phyloP scores from a whole-genome alignment of 2,329 filamentous ascomycete species.

The Myriosclerotinia duriaeana region DNA sequence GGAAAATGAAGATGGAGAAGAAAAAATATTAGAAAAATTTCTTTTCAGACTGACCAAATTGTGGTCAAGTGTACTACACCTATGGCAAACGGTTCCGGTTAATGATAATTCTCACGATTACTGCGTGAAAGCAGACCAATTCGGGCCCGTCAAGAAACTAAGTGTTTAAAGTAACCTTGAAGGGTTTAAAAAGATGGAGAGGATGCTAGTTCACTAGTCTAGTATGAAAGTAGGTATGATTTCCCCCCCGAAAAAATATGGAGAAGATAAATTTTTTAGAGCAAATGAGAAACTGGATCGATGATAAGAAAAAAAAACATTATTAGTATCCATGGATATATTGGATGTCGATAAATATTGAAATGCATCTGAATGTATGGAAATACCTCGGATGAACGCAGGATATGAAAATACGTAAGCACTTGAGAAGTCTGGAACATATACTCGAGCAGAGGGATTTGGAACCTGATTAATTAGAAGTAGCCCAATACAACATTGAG shows the following conservation, averaged over 20 bases:
- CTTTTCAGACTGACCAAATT: neutral
- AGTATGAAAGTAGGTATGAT: neutral
- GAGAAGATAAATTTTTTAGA: neutral
- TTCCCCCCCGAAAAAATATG: neutral
- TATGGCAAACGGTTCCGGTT: neutral
- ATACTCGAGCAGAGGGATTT: neutral
- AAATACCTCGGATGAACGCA: neutral
- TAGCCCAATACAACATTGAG: neutral
- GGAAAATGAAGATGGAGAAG: neutral
- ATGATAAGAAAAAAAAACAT: neutral
- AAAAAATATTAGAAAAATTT: neutral
- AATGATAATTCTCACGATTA: neutral
- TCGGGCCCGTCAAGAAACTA: neutral
- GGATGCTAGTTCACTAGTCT: neutral
- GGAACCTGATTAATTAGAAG: neutral
- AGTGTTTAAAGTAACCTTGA: neutral
- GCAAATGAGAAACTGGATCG: neutral
- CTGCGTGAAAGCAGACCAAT: neutral
- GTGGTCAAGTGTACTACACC: neutral
- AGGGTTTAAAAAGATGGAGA: neutral
- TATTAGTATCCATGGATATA: neutral
- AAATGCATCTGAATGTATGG: conserved; percentile 5
- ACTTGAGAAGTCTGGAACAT: neutral
- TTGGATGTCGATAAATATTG: neutral
- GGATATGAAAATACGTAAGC: neutral